phyloP scores from a whole-genome alignment of 345 rosid genomes.

The Cardamine resedifolia region DNA sequence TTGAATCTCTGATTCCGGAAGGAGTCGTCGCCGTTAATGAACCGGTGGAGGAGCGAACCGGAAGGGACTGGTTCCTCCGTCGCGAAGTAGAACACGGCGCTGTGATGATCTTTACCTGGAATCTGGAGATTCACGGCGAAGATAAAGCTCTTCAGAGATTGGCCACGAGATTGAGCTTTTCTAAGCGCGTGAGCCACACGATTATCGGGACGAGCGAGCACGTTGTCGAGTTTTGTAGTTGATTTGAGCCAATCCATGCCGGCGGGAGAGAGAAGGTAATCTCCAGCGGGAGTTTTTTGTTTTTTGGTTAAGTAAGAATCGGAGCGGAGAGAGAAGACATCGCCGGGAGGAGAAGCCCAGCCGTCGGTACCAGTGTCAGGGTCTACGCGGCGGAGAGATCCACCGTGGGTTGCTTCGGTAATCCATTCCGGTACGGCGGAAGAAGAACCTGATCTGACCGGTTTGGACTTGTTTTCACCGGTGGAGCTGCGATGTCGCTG shows the following conservation, averaged over 20 bases:
- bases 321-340: conserved; percentile 74
- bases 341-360: conserved; percentile 94
- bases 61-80: conserved; percentile 67
- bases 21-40: conserved; percentile 68
- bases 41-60: conserved; percentile 68
- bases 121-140: conserved; percentile 88
- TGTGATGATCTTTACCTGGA: conserved; percentile 83
- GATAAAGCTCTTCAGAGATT: conserved; percentile 64
- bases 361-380: conserved; percentile 72
- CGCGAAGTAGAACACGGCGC: conserved; percentile 85
- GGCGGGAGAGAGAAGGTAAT: conserved; percentile 70
- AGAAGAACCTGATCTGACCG: conserved; percentile 39
- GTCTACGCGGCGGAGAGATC: conserved; percentile 75
- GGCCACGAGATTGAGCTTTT: conserved; percentile 56
- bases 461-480: conserved; percentile 30
- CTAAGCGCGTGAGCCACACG: conserved; percentile 68
- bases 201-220: conserved; percentile 74
- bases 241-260: conserved; percentile 94
- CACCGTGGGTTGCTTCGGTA: conserved; percentile 62
- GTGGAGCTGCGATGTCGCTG: conserved; percentile 46
- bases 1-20: conserved; percentile 85
- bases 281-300: conserved; percentile 67
- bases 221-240: conserved; percentile 60
- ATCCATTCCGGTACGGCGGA: conserved; percentile 53
- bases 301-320: conserved; percentile 51